Percentiles rank a stretch among this genome's conserved stretches.
Evolutionary conservation across 805 yeast genomes (phyloP).

Genomic region (Yarrowia keelungensis): DNA sequence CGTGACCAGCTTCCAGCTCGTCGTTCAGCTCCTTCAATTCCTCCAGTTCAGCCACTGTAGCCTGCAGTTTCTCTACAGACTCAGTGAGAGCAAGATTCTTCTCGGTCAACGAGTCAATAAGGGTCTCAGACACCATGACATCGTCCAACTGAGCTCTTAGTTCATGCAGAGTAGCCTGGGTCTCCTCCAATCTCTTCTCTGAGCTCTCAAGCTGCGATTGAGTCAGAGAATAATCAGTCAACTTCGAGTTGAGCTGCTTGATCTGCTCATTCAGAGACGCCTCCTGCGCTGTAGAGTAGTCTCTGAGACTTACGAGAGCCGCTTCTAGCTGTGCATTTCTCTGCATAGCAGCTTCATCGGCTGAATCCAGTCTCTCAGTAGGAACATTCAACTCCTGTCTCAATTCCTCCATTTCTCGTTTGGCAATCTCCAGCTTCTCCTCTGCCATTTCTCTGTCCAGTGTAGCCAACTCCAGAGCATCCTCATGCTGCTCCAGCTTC

Average conservation of each 20-base stretch:
- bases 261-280: conserved; percentile 42
- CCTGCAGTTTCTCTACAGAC: conserved; percentile 51
- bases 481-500: conserved; percentile 45
- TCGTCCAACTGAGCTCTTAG: conserved; percentile 48
- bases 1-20: conserved; percentile 58
- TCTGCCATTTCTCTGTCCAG: conserved; percentile 52
- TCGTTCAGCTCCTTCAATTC: conserved; percentile 61
- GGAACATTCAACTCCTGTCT: conserved; percentile 44
- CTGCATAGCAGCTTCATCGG: conserved; percentile 32
- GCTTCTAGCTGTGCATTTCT: conserved; percentile 55
- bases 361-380: neutral
- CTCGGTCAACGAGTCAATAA: conserved; percentile 52
- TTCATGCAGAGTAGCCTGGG: conserved; percentile 43
- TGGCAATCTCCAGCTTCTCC: conserved; percentile 46
- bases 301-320: conserved; percentile 54
- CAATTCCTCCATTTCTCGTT: conserved; percentile 44
- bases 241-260: conserved; percentile 41
- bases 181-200: conserved; percentile 40
- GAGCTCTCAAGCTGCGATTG: conserved; percentile 40
- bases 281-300: conserved; percentile 44
- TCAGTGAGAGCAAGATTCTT: conserved; percentile 52
- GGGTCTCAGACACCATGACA: conserved; percentile 49
- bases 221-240: conserved; percentile 41
- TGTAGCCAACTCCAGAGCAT: conserved; percentile 48
- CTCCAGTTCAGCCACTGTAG: conserved; percentile 58